phyloP scores from a whole-genome alignment of 352 stramenopile genomes.

The Pythium scleroteichum region DNA sequence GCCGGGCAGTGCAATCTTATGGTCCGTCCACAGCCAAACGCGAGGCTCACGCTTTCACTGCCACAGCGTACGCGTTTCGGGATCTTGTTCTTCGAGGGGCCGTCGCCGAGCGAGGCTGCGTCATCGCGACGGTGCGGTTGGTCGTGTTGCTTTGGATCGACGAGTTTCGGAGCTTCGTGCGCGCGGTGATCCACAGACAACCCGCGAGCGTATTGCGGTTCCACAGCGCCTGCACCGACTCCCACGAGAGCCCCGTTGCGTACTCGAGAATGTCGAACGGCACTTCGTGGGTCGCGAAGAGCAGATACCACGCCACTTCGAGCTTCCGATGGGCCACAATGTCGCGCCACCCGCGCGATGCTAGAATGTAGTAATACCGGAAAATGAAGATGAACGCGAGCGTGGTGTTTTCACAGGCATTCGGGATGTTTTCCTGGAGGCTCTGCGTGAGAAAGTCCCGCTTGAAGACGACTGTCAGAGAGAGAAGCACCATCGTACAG shows the following conservation, averaged over 20 bases:
- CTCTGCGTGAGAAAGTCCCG: conserved; percentile 25
- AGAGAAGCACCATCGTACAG: conserved; percentile 15
- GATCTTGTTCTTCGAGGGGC: no score
- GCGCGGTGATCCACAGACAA: conserved; percentile 15
- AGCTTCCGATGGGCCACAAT: conserved; percentile 25
- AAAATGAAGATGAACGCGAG: conserved; percentile 39
- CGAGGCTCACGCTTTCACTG: no score
- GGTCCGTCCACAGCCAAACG: no score
- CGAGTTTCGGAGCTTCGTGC: conserved; percentile 8
- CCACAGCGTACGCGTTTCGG: no score
- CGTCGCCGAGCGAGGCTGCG: background rate
- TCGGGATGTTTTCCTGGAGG: conserved; percentile 22
- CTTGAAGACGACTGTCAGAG: conserved; percentile 17
- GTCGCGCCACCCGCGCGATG: conserved; percentile 9
- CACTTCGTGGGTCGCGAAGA: conserved; percentile 30
- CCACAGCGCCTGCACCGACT: conserved; percentile 18
- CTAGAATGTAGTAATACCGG: conserved; percentile 40
- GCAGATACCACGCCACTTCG: conserved; percentile 34
- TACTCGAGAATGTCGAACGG: conserved; percentile 26
- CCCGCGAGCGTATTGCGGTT: conserved; percentile 13
- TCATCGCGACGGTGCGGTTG: background rate
- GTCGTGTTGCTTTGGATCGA: conserved; percentile 1
- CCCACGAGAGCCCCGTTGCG: conserved; percentile 13
- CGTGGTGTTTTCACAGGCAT: conserved; percentile 27
- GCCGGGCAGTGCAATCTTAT: no score